These are phyloP conservation scores for Gigaspora rosea DNA, from an alignment of 192 early-diverging fungal species.

Conservation along the genomic window DNA sequence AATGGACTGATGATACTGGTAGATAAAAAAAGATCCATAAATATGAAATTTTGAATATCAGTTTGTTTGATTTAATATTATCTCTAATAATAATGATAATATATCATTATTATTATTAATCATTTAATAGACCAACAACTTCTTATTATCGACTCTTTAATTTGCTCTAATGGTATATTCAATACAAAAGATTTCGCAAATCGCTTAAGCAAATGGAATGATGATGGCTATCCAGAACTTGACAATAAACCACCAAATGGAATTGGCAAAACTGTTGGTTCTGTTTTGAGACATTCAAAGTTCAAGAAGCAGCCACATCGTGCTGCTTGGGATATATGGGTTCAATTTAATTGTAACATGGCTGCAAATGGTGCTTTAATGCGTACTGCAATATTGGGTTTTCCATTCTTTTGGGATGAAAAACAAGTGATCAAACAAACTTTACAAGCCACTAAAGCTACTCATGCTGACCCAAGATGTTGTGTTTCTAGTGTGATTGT, in stretches of 20 bases:
- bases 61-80: constrained; percentile 1
- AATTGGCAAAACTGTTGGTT: constrained; percentile 49
- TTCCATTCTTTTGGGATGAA: constrained; percentile 47
- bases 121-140: constrained; percentile 58
- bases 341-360: constrained; percentile 35
- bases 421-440: constrained; percentile 42
- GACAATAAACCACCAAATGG: constrained; percentile 43
- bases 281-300: constrained; percentile 45
- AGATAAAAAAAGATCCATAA: background rate
- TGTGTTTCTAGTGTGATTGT: constrained; percentile 39
- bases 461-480: constrained; percentile 48
- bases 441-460: constrained; percentile 44
- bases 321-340: constrained; percentile 46
- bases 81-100: background rate
- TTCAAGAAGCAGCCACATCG: constrained; percentile 54
- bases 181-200: constrained; percentile 52
- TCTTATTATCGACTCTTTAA: constrained; percentile 54
- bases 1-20: constrained; percentile 53
- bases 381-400: constrained; percentile 43
- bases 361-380: constrained; percentile 48
- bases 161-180: constrained; percentile 50
- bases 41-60: background rate
- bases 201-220: constrained; percentile 52
- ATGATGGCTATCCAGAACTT: constrained; percentile 53
- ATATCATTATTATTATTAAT: background rate